Conservation (phyloP, 768 basidiomycete genomes). For the Lentinula guzmanii region DNA sequence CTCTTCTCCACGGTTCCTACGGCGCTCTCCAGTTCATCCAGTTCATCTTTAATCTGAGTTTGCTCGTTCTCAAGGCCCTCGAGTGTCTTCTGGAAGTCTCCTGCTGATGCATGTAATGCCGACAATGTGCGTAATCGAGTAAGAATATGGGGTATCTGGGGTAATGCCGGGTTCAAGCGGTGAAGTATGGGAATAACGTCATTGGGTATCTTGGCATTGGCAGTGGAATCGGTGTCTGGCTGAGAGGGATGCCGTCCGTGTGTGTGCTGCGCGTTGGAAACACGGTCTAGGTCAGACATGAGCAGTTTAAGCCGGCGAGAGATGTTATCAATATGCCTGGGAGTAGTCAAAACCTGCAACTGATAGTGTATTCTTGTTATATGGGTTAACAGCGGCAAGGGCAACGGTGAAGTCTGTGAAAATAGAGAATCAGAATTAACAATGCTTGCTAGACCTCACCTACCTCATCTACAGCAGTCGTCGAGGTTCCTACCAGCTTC, state of each 20-base stretch:
- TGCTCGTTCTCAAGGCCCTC: conserved; percentile 69
- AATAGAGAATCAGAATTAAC: neutral
- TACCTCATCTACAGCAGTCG: conserved; percentile 78
- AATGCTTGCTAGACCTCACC: conserved; percentile 10
- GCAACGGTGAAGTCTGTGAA: conserved; percentile 54
- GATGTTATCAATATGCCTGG: conserved; percentile 92
- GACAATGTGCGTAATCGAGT: conserved; percentile 83
- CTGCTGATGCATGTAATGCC: conserved; percentile 73
- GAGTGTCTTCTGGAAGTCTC: conserved; percentile 68
- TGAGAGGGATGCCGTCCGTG: conserved; percentile 42
- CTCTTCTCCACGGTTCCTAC: conserved; percentile 71
- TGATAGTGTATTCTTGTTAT: conserved; percentile 81
- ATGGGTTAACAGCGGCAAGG: conserved; percentile 76
- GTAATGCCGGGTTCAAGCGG: conserved; percentile 65
- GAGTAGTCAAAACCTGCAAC: conserved; percentile 85
- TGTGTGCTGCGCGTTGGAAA: conserved; percentile 45
- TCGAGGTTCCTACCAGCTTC: conserved; percentile 76
- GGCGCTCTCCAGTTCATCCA: conserved; percentile 65
- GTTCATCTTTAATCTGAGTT: conserved; percentile 49
- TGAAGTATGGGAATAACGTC: conserved; percentile 64
- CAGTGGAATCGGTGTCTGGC: conserved; percentile 17
- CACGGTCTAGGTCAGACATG: conserved; percentile 87
- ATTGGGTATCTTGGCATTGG: conserved; percentile 37
- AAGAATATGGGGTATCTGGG: conserved; percentile 86
- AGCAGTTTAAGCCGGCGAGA: conserved; percentile 90